These are phyloP conservation scores for Salvia hispanica DNA, from an alignment of 257 asterid species.

Conservation along the genomic window DNA sequence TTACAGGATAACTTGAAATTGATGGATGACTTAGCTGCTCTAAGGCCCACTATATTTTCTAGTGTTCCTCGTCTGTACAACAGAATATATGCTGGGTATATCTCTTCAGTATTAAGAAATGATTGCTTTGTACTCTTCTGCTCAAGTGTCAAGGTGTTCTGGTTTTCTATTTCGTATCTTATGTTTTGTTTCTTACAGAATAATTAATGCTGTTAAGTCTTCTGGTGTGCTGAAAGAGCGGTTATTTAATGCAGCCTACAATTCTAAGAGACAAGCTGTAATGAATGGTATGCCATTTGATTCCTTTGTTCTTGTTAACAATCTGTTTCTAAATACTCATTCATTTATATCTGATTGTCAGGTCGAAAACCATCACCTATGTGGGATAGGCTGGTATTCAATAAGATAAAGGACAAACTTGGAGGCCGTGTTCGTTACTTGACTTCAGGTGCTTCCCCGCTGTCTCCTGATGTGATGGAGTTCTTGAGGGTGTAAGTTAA, in stretches of 20 bases:
- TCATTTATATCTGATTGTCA: slow-evolving; percentile 29
- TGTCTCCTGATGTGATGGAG: slow-evolving; percentile 97
- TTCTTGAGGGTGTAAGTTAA: slow-evolving; percentile 87
- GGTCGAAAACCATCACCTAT: slow-evolving; percentile 92
- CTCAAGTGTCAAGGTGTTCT: slow-evolving; percentile 2
- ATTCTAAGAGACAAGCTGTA: slow-evolving; percentile 86
- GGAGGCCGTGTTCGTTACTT: slow-evolving; percentile 93
- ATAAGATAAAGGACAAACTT: slow-evolving; percentile 87
- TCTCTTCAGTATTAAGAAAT: slow-evolving; percentile 25
- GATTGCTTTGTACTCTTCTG: slow-evolving; percentile 18
- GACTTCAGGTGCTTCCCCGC: slow-evolving; percentile 97
- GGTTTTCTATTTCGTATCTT: neutral
- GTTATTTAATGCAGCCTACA: slow-evolving; percentile 87
- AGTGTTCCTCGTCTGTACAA: slow-evolving; percentile 98
- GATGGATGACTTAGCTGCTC: slow-evolving; percentile 88
- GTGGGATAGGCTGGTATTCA: slow-evolving; percentile 96
- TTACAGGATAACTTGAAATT: slow-evolving; percentile 89
- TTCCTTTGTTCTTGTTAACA: slow-evolving; percentile 7
- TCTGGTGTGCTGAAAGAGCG: slow-evolving; percentile 83
- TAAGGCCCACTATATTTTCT: slow-evolving; percentile 89
- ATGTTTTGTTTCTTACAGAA: slow-evolving; percentile 49
- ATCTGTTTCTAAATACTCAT: slow-evolving; percentile 10
- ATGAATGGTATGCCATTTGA: slow-evolving; percentile 56
- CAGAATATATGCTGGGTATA: slow-evolving; percentile 93
- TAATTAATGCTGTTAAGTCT: slow-evolving; percentile 75